Evolutionary conservation across 139 green algal species (phyloP), one percentile per base, ranked within the genome.

Genomic region (Auxenochlorella protothecoides): DNA sequence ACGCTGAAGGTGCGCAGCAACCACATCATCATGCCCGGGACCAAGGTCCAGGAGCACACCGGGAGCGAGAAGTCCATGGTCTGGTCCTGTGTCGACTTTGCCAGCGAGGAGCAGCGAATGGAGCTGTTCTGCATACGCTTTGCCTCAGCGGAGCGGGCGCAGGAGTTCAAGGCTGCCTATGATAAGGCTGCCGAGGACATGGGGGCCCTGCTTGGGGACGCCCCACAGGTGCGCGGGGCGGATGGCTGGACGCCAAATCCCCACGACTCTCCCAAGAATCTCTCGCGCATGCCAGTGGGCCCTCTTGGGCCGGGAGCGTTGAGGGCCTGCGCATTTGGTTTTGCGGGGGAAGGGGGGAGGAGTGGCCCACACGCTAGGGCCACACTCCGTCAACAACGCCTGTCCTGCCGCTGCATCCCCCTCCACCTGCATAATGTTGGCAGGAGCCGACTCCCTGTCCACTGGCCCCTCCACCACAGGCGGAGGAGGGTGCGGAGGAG

Each of bases 1-100:
- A 98, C 92, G n/a, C 81, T 98, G 3, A 99, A 99, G 85, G 96
- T 99, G 66, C 86, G 95, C 14, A 89, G 88, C 13, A 99, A 99
- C 85, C 90, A 96, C 76, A 86, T 97, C 70, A 82, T 98, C 60
- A 90, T 97, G 87, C 93, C 93, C 3, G 83, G 84, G 27, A 95
- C 86, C 8, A 93, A 93, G 79, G 83, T 99, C 15, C 86, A 96
- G 75, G 87, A 94, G 85, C 95, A 99, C 82, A 80, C 76, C 44
- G 95, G 92, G 66, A 97, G 83, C 68, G 93, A 98, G 78, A 99
- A 99, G 86, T 87, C 93, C 7, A 93, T 92, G 84, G 95, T 99
- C 51, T 99, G 88, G 83, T 90, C 80, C 56, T 88, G 94, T 3
- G 86, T 96, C 55, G 95, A 99, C 77, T 99, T 96, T 82, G 86